phyloP scores from a whole-genome alignment of 129 eudicot genomes.

The Tanacetum coccineum region DNA sequence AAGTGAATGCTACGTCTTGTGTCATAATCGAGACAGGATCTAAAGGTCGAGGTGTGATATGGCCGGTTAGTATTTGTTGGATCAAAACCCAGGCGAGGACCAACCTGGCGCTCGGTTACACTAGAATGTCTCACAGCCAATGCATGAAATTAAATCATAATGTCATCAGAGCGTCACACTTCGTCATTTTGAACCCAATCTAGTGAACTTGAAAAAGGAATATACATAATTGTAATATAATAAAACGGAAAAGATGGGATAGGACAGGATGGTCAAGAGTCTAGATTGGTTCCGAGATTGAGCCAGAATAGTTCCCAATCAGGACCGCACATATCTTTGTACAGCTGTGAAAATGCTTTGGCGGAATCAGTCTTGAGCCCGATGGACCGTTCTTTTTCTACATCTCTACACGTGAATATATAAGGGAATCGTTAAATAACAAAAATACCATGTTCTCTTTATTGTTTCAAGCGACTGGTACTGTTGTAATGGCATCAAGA shows the following conservation, averaged over 20 bases:
- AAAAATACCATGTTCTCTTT: background rate
- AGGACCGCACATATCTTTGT: background rate
- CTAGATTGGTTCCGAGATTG: background rate
- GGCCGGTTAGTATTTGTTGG: too few relatives aligned
- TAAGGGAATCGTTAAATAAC: background rate
- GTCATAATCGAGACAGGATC: too few relatives aligned
- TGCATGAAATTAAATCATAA: too few relatives aligned
- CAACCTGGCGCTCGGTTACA: too few relatives aligned
- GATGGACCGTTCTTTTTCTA: background rate
- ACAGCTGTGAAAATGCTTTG: background rate
- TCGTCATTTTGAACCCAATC: background rate
- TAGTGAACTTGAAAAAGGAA: background rate
- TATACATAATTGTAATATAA: too few relatives aligned
- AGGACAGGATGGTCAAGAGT: background rate
- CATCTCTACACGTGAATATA: slow-evolving; percentile 4
- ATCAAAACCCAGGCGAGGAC: too few relatives aligned
- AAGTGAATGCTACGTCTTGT: too few relatives aligned
- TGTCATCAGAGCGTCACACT: too few relatives aligned
- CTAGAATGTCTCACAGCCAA: background rate
- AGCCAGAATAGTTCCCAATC: background rate
- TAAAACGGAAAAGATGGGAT: background rate
- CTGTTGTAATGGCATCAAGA: slow-evolving; percentile 11
- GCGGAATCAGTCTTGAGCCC: background rate
- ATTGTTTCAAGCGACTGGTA: too few relatives aligned
- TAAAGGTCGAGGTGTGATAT: too few relatives aligned